Percentiles rank a stretch among this genome's conserved stretches.
These are phyloP conservation scores for Ananas comosus DNA, from an alignment of 176 grass and related monocot species.

Conservation along the genomic window DNA sequence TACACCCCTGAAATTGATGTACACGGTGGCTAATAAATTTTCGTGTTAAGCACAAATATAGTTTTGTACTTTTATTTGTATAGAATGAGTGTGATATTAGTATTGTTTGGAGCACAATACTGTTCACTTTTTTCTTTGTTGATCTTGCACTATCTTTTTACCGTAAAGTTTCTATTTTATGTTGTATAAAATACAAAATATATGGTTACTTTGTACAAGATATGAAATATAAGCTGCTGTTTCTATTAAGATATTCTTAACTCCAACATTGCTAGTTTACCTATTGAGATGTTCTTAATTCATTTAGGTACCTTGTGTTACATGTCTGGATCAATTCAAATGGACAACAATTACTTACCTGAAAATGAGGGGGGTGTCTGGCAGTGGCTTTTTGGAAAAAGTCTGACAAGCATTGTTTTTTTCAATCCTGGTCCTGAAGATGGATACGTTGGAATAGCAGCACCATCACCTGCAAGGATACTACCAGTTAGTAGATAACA, in stretches of 20 bases:
- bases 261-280: background rate
- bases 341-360: conserved; percentile 78
- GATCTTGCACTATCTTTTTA: too few relatives aligned
- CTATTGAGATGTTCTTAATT: background rate
- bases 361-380: conserved; percentile 79
- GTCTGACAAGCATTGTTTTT: conserved; percentile 55
- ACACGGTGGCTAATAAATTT: too few relatives aligned
- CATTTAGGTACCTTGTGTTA: conserved; percentile 67
- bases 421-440: conserved; percentile 62
- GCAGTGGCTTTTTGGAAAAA: conserved; percentile 97
- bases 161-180: too few relatives aligned
- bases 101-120: too few relatives aligned
- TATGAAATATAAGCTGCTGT: background rate
- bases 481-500: conserved; percentile 47
- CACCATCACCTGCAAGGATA: conserved; percentile 75
- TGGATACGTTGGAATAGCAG: conserved; percentile 86
- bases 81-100: too few relatives aligned
- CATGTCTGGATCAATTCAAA: conserved; percentile 80
- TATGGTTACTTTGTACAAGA: too few relatives aligned
- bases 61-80: too few relatives aligned
- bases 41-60: too few relatives aligned
- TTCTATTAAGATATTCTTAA: background rate
- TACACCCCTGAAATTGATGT: too few relatives aligned
- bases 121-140: too few relatives aligned
- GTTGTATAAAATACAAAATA: too few relatives aligned